Conservation (phyloP, 352 stramenopile species). For the Globisporangium emineosum region DNA sequence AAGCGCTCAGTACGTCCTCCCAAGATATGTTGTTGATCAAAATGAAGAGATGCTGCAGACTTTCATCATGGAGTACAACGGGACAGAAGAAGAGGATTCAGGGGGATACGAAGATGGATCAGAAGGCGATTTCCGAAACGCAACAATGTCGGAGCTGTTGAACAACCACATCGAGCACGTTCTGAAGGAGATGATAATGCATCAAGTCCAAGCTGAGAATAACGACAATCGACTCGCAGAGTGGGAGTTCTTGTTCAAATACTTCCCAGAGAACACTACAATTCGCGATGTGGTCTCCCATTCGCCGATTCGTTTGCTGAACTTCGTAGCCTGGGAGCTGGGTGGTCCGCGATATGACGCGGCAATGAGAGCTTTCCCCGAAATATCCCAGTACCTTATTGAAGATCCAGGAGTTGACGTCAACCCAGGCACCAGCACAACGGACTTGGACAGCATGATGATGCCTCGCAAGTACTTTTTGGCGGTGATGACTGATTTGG, state of each 20-base stretch:
- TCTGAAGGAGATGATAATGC: conserved; percentile 62
- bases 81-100: conserved; percentile 18
- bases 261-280: conserved; percentile 56
- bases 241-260: conserved; percentile 74
- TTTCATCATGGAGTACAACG: conserved; percentile 40
- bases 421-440: conserved; percentile 19
- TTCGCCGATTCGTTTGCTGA: conserved; percentile 50
- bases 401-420: conserved; percentile 25
- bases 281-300: conserved; percentile 58
- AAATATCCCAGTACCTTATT: conserved; percentile 46
- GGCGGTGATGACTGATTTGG: conserved; percentile 79
- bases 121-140: conserved; percentile 17
- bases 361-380: conserved; percentile 52
- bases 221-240: conserved; percentile 52
- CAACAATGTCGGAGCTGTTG: conserved; percentile 43
- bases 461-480: conserved; percentile 82
- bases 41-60: conserved; percentile 49
- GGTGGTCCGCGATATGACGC: conserved; percentile 44
- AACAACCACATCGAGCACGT: conserved; percentile 48
- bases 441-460: conserved; percentile 29
- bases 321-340: conserved; percentile 66
- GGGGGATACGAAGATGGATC: conserved; percentile 21
- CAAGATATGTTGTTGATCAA: conserved; percentile 58
- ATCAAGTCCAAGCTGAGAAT: conserved; percentile 47
- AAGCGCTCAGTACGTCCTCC: conserved; percentile 54